These are phyloP conservation scores for Pilobolus umbonatus DNA, from an alignment of 192 early-diverging fungal genomes.

Conservation along the genomic window DNA sequence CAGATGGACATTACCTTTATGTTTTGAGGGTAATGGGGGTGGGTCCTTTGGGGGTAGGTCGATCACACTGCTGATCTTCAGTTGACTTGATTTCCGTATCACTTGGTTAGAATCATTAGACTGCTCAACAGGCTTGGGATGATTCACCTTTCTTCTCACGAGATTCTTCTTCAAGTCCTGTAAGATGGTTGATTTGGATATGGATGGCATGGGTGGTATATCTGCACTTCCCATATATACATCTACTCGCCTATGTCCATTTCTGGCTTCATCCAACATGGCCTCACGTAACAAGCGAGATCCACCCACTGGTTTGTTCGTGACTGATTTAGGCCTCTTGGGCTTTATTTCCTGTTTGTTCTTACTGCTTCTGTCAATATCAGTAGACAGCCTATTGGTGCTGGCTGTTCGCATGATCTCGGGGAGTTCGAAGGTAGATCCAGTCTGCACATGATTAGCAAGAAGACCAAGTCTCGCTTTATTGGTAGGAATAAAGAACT, in stretches of 20 bases:
- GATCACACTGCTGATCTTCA: not conserved
- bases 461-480: conserved; percentile 42
- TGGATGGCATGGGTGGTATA: conserved; percentile 7
- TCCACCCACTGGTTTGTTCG: not conserved
- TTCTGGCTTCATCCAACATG: not conserved
- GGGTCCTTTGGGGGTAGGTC: not conserved
- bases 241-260: not conserved
- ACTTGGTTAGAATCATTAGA: not conserved
- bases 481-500: conserved; percentile 37
- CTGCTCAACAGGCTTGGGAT: not conserved
- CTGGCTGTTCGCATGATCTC: conserved; percentile 1
- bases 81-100: not conserved
- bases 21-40: not conserved
- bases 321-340: not conserved
- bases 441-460: not conserved
- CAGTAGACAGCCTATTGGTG: not conserved
- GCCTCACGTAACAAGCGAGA: conserved; percentile 7
- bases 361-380: too few species aligned
- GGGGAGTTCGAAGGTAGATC: not conserved
- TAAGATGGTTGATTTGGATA: conserved; percentile 6
- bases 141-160: not conserved
- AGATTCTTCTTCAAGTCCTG: conserved; percentile 7
- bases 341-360: too few species aligned
- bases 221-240: not conserved
- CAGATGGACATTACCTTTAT: not conserved